phyloP scores from a whole-genome alignment of 73 alveolate genomes.

The Symbiodinium pilosum region DNA sequence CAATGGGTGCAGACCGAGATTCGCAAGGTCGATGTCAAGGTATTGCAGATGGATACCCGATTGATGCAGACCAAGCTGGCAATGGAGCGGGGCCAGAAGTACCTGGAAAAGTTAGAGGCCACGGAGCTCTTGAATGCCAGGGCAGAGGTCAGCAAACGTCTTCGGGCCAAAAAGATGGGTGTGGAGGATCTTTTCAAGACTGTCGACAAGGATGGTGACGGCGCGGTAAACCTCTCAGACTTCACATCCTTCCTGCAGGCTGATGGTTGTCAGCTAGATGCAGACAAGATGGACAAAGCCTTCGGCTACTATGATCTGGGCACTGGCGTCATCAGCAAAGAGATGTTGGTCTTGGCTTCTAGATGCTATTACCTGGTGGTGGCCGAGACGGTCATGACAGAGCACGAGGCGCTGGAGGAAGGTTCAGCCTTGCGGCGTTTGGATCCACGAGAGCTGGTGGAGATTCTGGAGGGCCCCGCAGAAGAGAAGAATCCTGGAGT shows the following conservation, averaged over 20 bases:
- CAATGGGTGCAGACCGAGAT: constrained; percentile 53
- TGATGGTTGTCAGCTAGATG: constrained; percentile 65
- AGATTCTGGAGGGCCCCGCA: constrained; percentile 74
- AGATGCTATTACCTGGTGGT: constrained; percentile 72
- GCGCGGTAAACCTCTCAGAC: constrained; percentile 61
- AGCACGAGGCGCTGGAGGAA: constrained; percentile 6
- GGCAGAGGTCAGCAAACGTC: constrained; percentile 43
- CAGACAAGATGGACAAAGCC: constrained; percentile 42
- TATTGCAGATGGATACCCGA: constrained; percentile 49
- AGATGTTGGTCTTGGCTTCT: constrained; percentile 33
- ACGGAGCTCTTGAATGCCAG: constrained; percentile 54
- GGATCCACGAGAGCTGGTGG: constrained; percentile 80
- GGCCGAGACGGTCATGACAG: constrained; percentile 52
- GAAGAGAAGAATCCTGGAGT: constrained; percentile 35
- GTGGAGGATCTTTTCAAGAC: constrained; percentile 43
- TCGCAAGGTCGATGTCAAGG: constrained; percentile 89
- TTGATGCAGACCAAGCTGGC: constrained; percentile 18
- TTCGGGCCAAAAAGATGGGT: constrained; percentile 55
- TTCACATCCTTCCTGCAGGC: constrained; percentile 36
- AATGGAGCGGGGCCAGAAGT: constrained; percentile 33
- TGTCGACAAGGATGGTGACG: constrained; percentile 76
- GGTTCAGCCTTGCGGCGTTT: constrained; percentile 42
- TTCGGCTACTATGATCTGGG: not conserved
- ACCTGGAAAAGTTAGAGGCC: constrained; percentile 28
- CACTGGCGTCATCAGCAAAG: constrained; percentile 53